Base-by-base conservation (phyloP, 75 land plant species). In the Sequoia sempervirens region DNA sequence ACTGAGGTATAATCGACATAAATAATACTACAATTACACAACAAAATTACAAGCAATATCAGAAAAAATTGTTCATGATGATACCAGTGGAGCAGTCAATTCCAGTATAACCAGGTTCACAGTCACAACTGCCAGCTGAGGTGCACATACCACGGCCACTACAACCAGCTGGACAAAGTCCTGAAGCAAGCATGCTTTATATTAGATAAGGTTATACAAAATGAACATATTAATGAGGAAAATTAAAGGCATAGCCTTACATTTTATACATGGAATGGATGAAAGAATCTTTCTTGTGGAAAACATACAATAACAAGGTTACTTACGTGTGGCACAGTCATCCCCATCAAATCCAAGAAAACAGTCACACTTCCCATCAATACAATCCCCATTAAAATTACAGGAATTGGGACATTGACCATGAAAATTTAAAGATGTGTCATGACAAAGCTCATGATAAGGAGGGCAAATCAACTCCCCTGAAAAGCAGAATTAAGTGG, bases 81-180 rank as follows among this genome's bases (percentile, higher is more conserved):
- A 11, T 93, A 96, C 98, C 96, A 61, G 99, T 97, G 11, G 99
- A 97, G 87, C 99, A 97, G 84, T 97, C 99, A 23, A 93, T 84
- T 8, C 99, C 99, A 34, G 99, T 92, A 76, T 86, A 88, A 1
- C 99, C 99, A 80, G 87, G 81, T 30, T 86, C 90, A 86, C 99
- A 97, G 81, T 93, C 90, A 85, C 99, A 97, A 17, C 85, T 41
- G 3, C 99, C 99, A 84, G 76, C 78, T 18, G 81, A 40, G 30
- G 87, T 87, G 72, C 99, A 97, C 41, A 47, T 85, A 72, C 99
- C 99, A 86, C 91, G 98, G 20, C 93, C 94, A 83, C 87, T 90
- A 87, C 99, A 97, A 75, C 87, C 91, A 78, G 76, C 79, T 5
- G 99, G 95, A 81, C 99, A 97, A n/a, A 83, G 86, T 37, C 92